A percentile compares a stretch with the other conserved stretches of the same genome.
Evolutionary conservation across 495 filamentous ascomycete species (phyloP).

Genomic region (Penicillium nucicola): DNA sequence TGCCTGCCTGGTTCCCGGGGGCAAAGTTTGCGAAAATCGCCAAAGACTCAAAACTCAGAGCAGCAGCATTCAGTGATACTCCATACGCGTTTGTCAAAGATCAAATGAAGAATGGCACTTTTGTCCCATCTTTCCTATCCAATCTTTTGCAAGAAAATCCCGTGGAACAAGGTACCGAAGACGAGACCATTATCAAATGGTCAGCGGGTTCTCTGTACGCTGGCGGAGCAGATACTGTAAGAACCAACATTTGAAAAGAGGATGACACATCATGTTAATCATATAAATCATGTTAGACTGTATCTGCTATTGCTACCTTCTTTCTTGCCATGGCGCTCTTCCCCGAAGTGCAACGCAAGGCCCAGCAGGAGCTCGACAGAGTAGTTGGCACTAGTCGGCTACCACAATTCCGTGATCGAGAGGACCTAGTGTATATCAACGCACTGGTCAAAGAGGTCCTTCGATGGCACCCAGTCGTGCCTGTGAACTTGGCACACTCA

Average conservation of each 20-base stretch:
- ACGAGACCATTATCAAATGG: conserved; percentile 38
- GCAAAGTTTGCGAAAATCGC: conserved; percentile 40
- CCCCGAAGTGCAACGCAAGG: conserved; percentile 46
- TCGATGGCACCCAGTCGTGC: conserved; percentile 40
- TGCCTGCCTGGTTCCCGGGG: conserved; percentile 50
- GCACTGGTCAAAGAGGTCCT: conserved; percentile 39
- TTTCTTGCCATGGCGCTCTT: conserved; percentile 43
- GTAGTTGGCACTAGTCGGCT: conserved; percentile 37
- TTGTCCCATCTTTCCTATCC: conserved; percentile 36
- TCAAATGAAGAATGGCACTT: conserved; percentile 32
- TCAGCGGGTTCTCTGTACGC: conserved; percentile 51
- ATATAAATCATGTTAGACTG: conserved; percentile 20
- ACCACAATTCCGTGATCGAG: conserved; percentile 20
- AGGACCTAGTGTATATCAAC: conserved; percentile 37
- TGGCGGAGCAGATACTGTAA: conserved; percentile 55
- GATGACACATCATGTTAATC: too few relatives aligned
- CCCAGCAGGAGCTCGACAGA: conserved; percentile 55
- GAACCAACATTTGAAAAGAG: not conserved
- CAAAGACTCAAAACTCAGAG: conserved; percentile 20
- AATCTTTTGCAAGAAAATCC: conserved; percentile 26
- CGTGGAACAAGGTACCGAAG: conserved; percentile 18
- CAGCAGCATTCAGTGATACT: conserved; percentile 21
- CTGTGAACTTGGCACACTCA: conserved; percentile 50
- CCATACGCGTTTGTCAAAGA: conserved; percentile 45
- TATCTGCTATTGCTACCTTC: conserved; percentile 33